Conservation (phyloP, 306 rosid genomes). For the Datisca glomerata region DNA sequence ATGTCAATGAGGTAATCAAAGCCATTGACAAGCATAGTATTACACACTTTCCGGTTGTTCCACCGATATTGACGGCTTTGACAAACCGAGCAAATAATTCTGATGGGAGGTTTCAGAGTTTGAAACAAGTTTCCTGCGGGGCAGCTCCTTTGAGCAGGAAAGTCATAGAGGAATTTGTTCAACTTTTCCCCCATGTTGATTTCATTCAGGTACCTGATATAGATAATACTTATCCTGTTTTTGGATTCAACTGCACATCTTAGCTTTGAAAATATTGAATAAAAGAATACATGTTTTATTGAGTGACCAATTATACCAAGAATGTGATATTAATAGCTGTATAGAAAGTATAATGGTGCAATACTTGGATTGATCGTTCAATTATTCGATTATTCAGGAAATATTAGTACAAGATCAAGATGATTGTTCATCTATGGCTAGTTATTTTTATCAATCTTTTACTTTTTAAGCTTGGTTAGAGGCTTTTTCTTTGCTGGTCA, state of each 20-base stretch:
- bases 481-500: no score
- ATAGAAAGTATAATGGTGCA: no score
- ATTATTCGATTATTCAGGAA: no score
- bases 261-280: no score
- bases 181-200: conserved; percentile 48
- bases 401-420: no score
- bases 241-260: neutral
- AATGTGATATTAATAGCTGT: no score
- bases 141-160: conserved; percentile 52
- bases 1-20: conserved; percentile 28
- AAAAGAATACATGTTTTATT: no score
- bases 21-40: conserved; percentile 48
- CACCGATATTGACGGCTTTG: conserved; percentile 50
- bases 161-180: conserved; percentile 34
- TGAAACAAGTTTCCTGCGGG: conserved; percentile 62
- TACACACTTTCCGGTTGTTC: conserved; percentile 70
- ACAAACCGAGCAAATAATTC: conserved; percentile 21
- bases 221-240: neutral
- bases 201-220: conserved; percentile 54
- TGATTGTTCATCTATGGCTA: no score
- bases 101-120: conserved; percentile 35
- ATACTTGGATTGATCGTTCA: no score
- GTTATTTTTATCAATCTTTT: no score
- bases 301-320: no score
- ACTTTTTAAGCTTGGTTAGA: no score